Conservation (phyloP, 345 rosid species). For the Hibiscus trionum region DNA sequence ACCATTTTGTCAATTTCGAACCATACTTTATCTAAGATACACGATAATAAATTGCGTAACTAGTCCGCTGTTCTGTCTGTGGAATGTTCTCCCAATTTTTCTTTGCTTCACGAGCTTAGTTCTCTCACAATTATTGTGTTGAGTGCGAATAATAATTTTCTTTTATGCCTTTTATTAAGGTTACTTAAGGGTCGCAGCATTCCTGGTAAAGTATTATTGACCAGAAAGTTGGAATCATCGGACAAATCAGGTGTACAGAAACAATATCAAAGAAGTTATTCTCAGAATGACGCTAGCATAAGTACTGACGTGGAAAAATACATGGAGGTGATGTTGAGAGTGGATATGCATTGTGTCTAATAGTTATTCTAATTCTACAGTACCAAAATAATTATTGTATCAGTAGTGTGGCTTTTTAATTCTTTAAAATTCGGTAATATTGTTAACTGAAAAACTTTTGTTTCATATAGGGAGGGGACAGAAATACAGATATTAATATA, state of each 20-base stretch:
- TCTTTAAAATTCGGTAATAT: background rate
- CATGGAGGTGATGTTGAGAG: conserved; percentile 32
- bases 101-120: background rate
- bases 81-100: background rate
- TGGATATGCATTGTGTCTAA: background rate
- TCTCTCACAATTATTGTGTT: background rate
- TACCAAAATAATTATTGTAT: background rate
- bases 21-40: background rate
- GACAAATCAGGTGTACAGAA: conserved; percentile 37
- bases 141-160: background rate
- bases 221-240: conserved; percentile 61
- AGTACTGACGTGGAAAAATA: conserved; percentile 40
- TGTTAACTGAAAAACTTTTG: background rate
- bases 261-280: conserved; percentile 50
- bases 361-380: background rate
- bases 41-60: background rate
- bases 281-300: conserved; percentile 62
- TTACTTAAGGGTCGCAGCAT: conserved; percentile 81
- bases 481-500: conserved; percentile 27
- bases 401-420: background rate
- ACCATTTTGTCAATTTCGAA: background rate
- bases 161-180: conserved; percentile 28
- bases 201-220: conserved; percentile 77
- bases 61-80: background rate
- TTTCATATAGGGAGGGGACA: conserved; percentile 41